These are phyloP conservation scores for Pythium diclinum DNA, from an alignment of 352 stramenopile species.

Conservation along the genomic window DNA sequence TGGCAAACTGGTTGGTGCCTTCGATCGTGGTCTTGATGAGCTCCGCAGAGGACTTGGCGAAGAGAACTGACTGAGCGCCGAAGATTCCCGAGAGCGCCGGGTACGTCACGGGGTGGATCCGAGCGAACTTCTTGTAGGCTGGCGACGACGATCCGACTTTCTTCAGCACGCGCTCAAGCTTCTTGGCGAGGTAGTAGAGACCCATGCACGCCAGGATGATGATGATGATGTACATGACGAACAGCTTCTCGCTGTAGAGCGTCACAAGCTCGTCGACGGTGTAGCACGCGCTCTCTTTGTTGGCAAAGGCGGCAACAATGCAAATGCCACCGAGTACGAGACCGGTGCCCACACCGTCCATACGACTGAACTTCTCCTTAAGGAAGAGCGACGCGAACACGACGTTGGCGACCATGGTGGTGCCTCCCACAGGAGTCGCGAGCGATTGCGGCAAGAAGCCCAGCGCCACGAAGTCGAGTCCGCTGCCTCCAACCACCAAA, in stretches of 20 bases:
- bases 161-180: slow-evolving; percentile 44
- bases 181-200: slow-evolving; percentile 39
- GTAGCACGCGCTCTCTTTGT: slow-evolving; percentile 76
- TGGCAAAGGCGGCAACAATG: slow-evolving; percentile 73
- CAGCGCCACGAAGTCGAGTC: slow-evolving; percentile 73
- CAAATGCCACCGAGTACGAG: slow-evolving; percentile 74
- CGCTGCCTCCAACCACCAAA: slow-evolving; percentile 65
- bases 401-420: slow-evolving; percentile 84
- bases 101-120: slow-evolving; percentile 67
- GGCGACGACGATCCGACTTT: slow-evolving; percentile 38
- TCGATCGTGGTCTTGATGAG: slow-evolving; percentile 79
- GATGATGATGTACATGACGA: slow-evolving; percentile 64
- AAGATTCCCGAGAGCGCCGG: slow-evolving; percentile 73
- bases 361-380: slow-evolving; percentile 63
- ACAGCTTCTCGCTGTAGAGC: slow-evolving; percentile 61
- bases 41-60: slow-evolving; percentile 79
- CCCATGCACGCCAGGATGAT: slow-evolving; percentile 37
- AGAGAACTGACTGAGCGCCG: slow-evolving; percentile 77
- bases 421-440: slow-evolving; percentile 70
- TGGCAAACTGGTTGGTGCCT: slow-evolving; percentile 70
- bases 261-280: slow-evolving; percentile 67
- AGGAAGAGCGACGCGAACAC: slow-evolving; percentile 78
- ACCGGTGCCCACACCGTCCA: slow-evolving; percentile 59
- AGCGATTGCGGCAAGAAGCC: slow-evolving; percentile 81
- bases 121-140: slow-evolving; percentile 50